phyloP scores from a whole-genome alignment of 108 stramenopile species.

The Chaetoceros tenuissimus region DNA sequence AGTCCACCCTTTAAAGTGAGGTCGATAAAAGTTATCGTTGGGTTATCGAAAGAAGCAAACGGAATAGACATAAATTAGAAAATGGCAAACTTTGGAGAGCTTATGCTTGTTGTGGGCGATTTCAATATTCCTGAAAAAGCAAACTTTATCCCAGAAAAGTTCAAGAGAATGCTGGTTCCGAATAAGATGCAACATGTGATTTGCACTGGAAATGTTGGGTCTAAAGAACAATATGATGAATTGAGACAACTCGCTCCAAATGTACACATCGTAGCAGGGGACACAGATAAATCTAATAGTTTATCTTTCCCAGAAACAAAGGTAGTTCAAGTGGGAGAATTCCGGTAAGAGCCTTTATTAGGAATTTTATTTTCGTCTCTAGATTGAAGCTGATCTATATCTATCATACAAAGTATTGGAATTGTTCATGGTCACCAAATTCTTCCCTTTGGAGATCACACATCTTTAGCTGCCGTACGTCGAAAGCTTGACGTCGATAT shows the following conservation, averaged over 20 bases:
- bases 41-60: too few species aligned
- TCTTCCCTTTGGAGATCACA: constrained; percentile 76
- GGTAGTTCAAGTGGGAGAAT: constrained; percentile 84
- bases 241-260: constrained; percentile 87
- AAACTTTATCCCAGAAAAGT: constrained; percentile 85
- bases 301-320: constrained; percentile 74
- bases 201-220: constrained; percentile 93
- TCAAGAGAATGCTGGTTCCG: constrained; percentile 95
- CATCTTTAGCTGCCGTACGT: constrained; percentile 61
- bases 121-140: constrained; percentile 90
- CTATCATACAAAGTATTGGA: constrained; percentile 90
- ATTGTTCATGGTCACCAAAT: constrained; percentile 93
- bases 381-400: constrained; percentile 88
- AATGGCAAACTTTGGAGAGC: constrained; percentile 87
- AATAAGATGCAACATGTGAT: constrained; percentile 98
- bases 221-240: constrained; percentile 82
- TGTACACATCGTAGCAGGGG: constrained; percentile 88
- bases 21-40: too few species aligned
- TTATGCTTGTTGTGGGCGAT: constrained; percentile 91
- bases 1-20: too few species aligned
- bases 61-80: not conserved
- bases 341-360: constrained; percentile 90
- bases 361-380: constrained; percentile 66
- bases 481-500: constrained; percentile 91
- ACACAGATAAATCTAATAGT: constrained; percentile 47